Percentiles rank a stretch among this genome's conserved stretches.
These are phyloP conservation scores for Stropharia rugosoannulata DNA, from an alignment of 768 basidiomycete genomes.

Conservation along the genomic window DNA sequence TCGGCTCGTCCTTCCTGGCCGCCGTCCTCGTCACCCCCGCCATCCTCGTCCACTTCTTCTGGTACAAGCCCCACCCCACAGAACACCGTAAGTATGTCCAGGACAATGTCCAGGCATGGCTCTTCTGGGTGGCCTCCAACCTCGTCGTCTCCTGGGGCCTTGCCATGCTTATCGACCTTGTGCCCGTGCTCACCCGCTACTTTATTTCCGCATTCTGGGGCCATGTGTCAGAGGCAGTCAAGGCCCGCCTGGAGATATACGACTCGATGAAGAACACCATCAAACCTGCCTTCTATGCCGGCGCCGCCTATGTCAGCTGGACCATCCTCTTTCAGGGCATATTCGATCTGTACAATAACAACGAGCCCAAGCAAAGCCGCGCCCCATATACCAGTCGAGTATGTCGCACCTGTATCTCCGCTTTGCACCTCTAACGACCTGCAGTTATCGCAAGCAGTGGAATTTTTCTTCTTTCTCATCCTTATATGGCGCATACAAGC, in stretches of 20 bases:
- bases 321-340: slow-evolving; percentile 70
- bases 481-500: slow-evolving; percentile 62
- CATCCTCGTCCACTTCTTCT: slow-evolving; percentile 65
- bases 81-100: slow-evolving; percentile 57
- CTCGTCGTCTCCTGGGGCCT: slow-evolving; percentile 78
- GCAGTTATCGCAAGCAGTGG: slow-evolving; percentile 60
- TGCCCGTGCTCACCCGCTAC: slow-evolving; percentile 54
- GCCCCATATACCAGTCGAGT: slow-evolving; percentile 64
- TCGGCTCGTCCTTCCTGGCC: slow-evolving; percentile 70
- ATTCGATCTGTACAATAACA: slow-evolving; percentile 50
- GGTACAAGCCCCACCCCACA: slow-evolving; percentile 61
- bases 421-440: not conserved
- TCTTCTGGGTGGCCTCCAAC: slow-evolving; percentile 82
- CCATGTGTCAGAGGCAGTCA: slow-evolving; percentile 69
- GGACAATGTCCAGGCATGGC: slow-evolving; percentile 72
- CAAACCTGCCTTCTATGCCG: slow-evolving; percentile 74
- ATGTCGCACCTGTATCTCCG: slow-evolving; percentile 8
- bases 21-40: slow-evolving; percentile 60
- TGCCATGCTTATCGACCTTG: slow-evolving; percentile 67
- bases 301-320: slow-evolving; percentile 73
- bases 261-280: slow-evolving; percentile 65
- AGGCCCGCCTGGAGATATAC: slow-evolving; percentile 67
- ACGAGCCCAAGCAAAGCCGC: slow-evolving; percentile 38
- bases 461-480: slow-evolving; percentile 76
- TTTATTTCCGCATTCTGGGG: slow-evolving; percentile 67